Base-by-base conservation (phyloP, 345 rosid species). In the Physaria fendleri region DNA sequence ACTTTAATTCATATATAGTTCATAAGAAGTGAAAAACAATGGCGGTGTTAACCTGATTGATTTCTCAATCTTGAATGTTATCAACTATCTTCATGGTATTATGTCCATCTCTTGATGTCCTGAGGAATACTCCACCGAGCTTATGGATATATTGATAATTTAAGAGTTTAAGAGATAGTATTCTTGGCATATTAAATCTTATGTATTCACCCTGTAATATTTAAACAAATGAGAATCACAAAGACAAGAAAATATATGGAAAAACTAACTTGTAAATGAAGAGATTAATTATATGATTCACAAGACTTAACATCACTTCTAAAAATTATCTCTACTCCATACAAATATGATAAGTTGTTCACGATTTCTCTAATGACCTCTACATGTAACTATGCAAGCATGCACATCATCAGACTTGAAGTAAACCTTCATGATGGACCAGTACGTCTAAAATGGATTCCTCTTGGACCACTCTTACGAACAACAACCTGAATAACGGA, bases 61-160 rank as follows among this genome's bases (percentile, higher is more conserved):
- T 92, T 66, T 96, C 98, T 3, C 97, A 79, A 51, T 88, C 98
- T 64, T 88, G 95, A 69, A 92, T 88, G 82, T 93, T 92, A 71
- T 88, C 93, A 57, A 92, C 97, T 30, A 88, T 92, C 82, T 88
- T 88, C 4, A 70, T 45, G 13, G 89, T 88, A 77, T 84, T 89
- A 46, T 88, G 83, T 14, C 98, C 98, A 64, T 97, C 94, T 49
- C 88, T 67, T 14, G 97, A 92, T 10, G 98, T 83, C 29, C 94
- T 91, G 0, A 88, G 79, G 74, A 92, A 64, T 21, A 95, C 85
- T 43, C 97, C 98, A 41, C 94, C 97, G 1, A 95, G 88, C 68
- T 92, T 88, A 66, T 92, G 98, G 56, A 92, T 84, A 69, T 86
- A 60, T 92, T 92, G 29, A 88, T 87, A 12, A 68, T 68, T 70